A percentile compares a stretch with the other conserved stretches of the same genome.
phyloP scores from a whole-genome alignment of 2,329 filamentous ascomycete genomes.

The Neofusicoccum kwambonambiense region DNA sequence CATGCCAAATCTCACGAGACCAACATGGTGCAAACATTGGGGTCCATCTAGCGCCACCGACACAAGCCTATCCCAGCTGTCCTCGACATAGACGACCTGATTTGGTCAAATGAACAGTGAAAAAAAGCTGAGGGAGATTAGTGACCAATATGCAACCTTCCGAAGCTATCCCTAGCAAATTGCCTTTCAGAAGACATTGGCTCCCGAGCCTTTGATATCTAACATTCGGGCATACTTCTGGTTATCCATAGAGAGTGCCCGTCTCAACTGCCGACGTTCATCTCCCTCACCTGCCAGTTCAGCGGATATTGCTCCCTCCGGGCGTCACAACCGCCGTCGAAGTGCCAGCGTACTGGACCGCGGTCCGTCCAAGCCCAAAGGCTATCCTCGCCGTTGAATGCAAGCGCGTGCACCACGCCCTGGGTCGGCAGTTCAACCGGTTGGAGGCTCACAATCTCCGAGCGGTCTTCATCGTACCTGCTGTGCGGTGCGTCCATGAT shows the following conservation, averaged over 20 bases:
- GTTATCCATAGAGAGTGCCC: background rate
- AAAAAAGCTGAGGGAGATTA: too few species aligned
- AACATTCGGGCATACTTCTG: background rate
- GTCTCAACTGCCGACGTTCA: background rate
- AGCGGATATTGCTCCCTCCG: background rate
- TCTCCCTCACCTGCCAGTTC: background rate
- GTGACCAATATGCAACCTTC: too few species aligned
- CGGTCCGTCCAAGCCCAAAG: constrained; percentile 27
- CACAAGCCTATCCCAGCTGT: too few species aligned
- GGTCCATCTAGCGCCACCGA: too few species aligned
- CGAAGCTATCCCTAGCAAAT: too few species aligned
- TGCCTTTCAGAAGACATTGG: too few species aligned
- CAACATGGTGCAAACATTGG: too few species aligned
- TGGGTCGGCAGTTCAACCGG: constrained; percentile 22
- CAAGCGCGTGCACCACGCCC: constrained; percentile 23
- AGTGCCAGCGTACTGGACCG: constrained; percentile 24
- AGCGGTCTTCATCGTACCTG: background rate
- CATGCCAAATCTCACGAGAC: too few species aligned
- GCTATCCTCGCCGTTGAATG: constrained; percentile 23
- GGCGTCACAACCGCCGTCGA: background rate
- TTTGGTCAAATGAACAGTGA: too few species aligned
- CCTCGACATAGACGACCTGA: too few species aligned
- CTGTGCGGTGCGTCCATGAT: constrained; percentile 8
- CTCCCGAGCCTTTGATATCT: too few species aligned
- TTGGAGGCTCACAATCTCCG: constrained; percentile 22